Conservation (phyloP, 192 early-diverging fungal species). For the Oehlia diaphana region DNA sequence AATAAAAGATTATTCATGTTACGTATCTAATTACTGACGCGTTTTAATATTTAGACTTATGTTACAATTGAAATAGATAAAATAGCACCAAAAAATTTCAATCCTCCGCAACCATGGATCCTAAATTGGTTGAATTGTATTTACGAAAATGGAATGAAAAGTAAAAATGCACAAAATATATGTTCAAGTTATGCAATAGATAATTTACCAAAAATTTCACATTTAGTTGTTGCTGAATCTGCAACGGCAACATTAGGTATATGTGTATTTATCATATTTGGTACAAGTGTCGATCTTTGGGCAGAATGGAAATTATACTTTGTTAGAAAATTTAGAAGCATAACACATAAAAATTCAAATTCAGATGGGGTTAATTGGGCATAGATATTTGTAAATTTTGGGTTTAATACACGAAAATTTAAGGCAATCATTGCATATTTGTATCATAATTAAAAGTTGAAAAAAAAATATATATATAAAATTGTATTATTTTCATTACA, state of each 20-base stretch:
- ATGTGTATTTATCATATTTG: conserved; percentile 1
- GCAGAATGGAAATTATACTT: neutral
- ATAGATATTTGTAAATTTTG: too few species aligned
- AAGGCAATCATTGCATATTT: too few species aligned
- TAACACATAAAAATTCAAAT: too few species aligned
- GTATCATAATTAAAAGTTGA: too few species aligned
- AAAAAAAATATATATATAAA: too few species aligned
- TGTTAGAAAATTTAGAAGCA: neutral
- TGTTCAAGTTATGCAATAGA: neutral
- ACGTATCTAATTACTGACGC: neutral
- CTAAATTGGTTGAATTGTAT: neutral
- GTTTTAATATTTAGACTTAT: neutral
- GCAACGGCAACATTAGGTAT: neutral
- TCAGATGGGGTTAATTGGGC: too few species aligned
- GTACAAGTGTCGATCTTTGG: neutral
- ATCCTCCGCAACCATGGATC: neutral
- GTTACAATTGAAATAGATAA: neutral
- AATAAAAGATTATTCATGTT: neutral
- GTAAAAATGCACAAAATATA: neutral
- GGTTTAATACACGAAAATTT: too few species aligned
- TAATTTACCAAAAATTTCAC: neutral
- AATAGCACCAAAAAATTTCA: neutral
- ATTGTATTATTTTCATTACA: too few species aligned
- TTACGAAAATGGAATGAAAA: neutral
- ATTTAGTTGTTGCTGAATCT: neutral